A percentile compares a stretch with the other conserved stretches of the same genome.
Conservation (phyloP, 768 basidiomycete genomes). For the Porpolomopsis calyptriformis region DNA sequence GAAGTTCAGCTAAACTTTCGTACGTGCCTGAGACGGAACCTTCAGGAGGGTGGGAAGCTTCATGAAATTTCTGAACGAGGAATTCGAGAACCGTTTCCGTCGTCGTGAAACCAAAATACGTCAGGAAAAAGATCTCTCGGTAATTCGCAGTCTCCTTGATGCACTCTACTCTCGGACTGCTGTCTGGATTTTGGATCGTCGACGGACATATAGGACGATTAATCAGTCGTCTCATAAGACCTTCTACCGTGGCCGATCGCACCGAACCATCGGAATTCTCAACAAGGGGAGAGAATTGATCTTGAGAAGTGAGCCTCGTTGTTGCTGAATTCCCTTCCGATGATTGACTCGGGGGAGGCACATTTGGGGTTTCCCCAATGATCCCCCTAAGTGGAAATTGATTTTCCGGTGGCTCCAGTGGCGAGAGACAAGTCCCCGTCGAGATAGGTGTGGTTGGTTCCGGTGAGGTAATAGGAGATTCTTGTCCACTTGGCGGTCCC, state of each 20-base stretch:
- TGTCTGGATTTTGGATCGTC: too few relatives aligned
- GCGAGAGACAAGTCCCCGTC: neutral
- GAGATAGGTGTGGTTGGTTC: neutral
- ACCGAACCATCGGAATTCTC: slow-evolving; percentile 21
- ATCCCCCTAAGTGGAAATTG: too few relatives aligned
- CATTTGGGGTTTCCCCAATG: too few relatives aligned
- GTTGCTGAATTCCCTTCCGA: neutral
- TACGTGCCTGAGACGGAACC: too few relatives aligned
- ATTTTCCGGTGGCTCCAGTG: too few relatives aligned
- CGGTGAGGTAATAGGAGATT: neutral
- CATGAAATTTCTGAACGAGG: slow-evolving; percentile 29
- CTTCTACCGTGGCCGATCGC: slow-evolving; percentile 32
- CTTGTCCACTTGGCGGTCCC: neutral
- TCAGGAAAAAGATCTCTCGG: slow-evolving; percentile 31
- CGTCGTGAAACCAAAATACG: slow-evolving; percentile 33
- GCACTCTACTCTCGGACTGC: too few relatives aligned
- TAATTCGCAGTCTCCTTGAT: slow-evolving; percentile 26
- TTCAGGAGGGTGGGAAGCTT: too few relatives aligned
- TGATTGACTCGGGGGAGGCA: neutral
- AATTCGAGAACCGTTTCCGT: slow-evolving; percentile 29
- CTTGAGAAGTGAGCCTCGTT: neutral
- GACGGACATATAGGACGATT: slow-evolving; percentile 23
- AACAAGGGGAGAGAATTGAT: slow-evolving; percentile 13
- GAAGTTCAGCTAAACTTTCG: slow-evolving; percentile 17
- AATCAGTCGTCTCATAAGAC: slow-evolving; percentile 31